These are phyloP conservation scores for Mortierella sp. DNA, from an alignment of 371 early-diverging fungal species.

Conservation along the genomic window DNA sequence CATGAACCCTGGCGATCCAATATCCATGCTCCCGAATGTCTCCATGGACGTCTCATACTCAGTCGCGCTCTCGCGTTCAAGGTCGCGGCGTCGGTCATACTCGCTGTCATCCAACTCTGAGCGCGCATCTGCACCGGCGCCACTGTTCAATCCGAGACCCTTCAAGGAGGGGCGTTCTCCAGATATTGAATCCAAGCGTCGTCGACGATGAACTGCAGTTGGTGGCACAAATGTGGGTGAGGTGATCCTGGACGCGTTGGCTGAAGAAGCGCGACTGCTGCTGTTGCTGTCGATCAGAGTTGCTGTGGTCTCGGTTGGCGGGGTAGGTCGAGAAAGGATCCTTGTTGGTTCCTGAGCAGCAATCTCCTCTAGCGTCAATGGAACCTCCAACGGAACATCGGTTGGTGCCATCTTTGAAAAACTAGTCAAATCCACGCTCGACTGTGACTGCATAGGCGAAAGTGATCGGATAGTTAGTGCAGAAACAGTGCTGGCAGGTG, in stretches of 20 bases:
- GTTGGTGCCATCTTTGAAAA: constrained; percentile 13
- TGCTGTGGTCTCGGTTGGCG: not conserved
- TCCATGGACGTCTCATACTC: constrained; percentile 55
- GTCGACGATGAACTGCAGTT: constrained; percentile 6
- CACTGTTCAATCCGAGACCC: not conserved
- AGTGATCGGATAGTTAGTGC: not conserved
- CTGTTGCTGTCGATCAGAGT: constrained; percentile 17
- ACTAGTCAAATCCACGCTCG: constrained; percentile 14
- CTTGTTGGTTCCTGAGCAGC: constrained; percentile 44
- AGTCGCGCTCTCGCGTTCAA: constrained; percentile 42
- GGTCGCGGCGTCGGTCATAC: constrained; percentile 27
- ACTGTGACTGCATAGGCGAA: constrained; percentile 14
- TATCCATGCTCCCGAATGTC: constrained; percentile 30
- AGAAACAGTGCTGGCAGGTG: constrained; percentile 14
- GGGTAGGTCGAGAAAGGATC: not conserved
- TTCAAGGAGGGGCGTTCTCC: not conserved
- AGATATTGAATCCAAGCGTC: constrained; percentile 18
- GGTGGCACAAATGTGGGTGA: constrained; percentile 27
- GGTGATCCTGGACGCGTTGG: constrained; percentile 37
- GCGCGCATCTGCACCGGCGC: constrained; percentile 9
- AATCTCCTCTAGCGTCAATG: constrained; percentile 43
- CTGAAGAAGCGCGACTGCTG: constrained; percentile 36
- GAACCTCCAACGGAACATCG: not conserved
- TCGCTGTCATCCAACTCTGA: constrained; percentile 43
- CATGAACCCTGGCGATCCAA: constrained; percentile 22